Conservation (phyloP, 352 stramenopile genomes). For the Ophiocytium majus region DNA sequence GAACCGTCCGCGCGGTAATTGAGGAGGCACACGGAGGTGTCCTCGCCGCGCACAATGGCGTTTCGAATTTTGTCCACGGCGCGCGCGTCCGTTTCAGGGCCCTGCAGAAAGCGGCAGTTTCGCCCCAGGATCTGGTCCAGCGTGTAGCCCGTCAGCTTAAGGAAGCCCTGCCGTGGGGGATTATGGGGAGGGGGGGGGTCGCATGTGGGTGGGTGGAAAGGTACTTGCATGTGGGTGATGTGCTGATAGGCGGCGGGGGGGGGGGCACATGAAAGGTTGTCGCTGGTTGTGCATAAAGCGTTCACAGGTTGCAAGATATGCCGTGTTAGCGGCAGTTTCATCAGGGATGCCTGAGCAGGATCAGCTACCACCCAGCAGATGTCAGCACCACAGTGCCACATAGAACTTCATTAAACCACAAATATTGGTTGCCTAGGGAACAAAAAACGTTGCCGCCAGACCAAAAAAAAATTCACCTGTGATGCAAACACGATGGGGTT, state of each 20-base stretch:
- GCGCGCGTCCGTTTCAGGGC: constrained; percentile 61
- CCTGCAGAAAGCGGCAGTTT: constrained; percentile 74
- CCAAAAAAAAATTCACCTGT: constrained; percentile 48
- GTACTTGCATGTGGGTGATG: not conserved
- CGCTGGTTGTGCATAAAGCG: not conserved
- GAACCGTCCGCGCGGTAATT: constrained; percentile 81
- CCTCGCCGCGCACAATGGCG: constrained; percentile 50
- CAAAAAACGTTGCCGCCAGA: not conserved
- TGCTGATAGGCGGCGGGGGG: not conserved
- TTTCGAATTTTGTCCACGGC: constrained; percentile 45
- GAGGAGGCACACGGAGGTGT: constrained; percentile 73
- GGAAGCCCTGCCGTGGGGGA: constrained; percentile 39
- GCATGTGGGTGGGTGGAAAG: not conserved
- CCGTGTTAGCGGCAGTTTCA: too few species aligned
- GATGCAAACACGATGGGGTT: constrained; percentile 63
- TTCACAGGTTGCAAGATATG: too few species aligned
- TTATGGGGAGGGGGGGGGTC: not conserved
- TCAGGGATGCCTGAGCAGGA: too few species aligned
- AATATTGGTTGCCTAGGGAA: not conserved
- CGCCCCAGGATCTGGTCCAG: constrained; percentile 58
- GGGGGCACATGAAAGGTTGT: not conserved
- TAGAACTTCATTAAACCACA: not conserved
- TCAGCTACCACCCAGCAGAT: too few species aligned
- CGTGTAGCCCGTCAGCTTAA: constrained; percentile 59
- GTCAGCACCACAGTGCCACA: not conserved